phyloP scores from a whole-genome alignment of 2,329 filamentous ascomycete genomes.

The Myriosclerotinia scirpicola region DNA sequence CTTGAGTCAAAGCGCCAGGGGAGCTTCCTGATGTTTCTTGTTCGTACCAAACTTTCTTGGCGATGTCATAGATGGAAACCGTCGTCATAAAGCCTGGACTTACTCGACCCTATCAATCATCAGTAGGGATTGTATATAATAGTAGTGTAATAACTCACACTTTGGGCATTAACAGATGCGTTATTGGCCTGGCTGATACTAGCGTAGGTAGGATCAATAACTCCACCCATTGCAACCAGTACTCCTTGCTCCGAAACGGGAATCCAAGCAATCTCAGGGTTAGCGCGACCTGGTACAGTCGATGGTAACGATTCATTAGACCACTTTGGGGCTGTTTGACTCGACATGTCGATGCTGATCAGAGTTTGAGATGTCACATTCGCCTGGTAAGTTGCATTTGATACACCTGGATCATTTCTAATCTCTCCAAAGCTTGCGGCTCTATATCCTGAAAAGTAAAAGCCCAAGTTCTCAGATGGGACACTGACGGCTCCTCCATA shows the following conservation, averaged over 20 bases:
- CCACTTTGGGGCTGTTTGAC: constrained; percentile 54
- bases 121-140: not conserved
- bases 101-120: constrained; percentile 51
- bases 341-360: constrained; percentile 60
- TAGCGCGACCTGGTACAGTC: constrained; percentile 55
- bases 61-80: constrained; percentile 75
- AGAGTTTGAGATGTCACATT: constrained; percentile 53
- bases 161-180: constrained; percentile 43
- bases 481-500: constrained; percentile 63
- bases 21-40: constrained; percentile 64
- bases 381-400: constrained; percentile 32
- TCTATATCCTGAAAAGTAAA: constrained; percentile 67
- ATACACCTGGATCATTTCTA: constrained; percentile 36
- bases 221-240: constrained; percentile 75
- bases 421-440: constrained; percentile 53
- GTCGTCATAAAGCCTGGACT: constrained; percentile 70
- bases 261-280: constrained; percentile 69
- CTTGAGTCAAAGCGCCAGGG: constrained; percentile 66
- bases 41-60: constrained; percentile 67
- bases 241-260: constrained; percentile 76
- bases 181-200: constrained; percentile 25
- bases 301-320: constrained; percentile 54
- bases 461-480: constrained; percentile 69
- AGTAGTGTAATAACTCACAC: constrained; percentile 40
- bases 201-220: constrained; percentile 57